Conservation (phyloP, 2,329 filamentous ascomycete species). For the Dothideomycetes sp. region DNA sequence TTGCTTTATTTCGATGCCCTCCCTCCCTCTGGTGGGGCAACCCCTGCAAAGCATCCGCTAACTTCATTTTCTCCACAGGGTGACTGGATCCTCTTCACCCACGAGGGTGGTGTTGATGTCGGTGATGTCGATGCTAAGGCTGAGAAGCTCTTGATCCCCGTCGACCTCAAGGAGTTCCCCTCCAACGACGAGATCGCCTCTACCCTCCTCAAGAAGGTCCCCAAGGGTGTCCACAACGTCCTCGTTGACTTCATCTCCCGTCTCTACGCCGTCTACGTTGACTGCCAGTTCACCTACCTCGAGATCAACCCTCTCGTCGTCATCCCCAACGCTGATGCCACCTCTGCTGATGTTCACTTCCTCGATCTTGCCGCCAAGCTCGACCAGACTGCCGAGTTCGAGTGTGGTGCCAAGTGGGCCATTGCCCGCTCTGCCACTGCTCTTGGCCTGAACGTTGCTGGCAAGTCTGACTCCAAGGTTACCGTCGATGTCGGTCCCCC, state of each 20-base stretch:
- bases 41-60: conserved; percentile 8
- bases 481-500: conserved; percentile 93
- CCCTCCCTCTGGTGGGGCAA: conserved; percentile 1
- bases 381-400: conserved; percentile 97
- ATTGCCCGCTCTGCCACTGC: conserved; percentile 84
- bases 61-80: conserved; percentile 49
- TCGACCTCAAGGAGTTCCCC: conserved; percentile 88
- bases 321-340: conserved; percentile 85
- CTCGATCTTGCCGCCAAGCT: conserved; percentile 97
- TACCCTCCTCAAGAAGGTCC: conserved; percentile 82
- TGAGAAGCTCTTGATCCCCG: conserved; percentile 95
- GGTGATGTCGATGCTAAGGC: conserved; percentile 98
- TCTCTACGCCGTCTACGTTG: conserved; percentile 96
- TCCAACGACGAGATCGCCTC: conserved; percentile 89
- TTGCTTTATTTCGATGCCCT: conserved; percentile 6
- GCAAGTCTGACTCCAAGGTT: conserved; percentile 60
- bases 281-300: conserved; percentile 99
- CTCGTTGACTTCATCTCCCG: conserved; percentile 98
- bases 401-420: conserved; percentile 98
- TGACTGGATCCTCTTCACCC: conserved; percentile 99
- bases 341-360: conserved; percentile 93
- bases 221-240: conserved; percentile 92
- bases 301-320: conserved; percentile 99
- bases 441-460: conserved; percentile 65
- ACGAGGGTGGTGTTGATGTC: conserved; percentile 98